Evolutionary conservation across 1,284 basidiomycete species (phyloP).

Genomic region (Leccinum subrobustum): DNA sequence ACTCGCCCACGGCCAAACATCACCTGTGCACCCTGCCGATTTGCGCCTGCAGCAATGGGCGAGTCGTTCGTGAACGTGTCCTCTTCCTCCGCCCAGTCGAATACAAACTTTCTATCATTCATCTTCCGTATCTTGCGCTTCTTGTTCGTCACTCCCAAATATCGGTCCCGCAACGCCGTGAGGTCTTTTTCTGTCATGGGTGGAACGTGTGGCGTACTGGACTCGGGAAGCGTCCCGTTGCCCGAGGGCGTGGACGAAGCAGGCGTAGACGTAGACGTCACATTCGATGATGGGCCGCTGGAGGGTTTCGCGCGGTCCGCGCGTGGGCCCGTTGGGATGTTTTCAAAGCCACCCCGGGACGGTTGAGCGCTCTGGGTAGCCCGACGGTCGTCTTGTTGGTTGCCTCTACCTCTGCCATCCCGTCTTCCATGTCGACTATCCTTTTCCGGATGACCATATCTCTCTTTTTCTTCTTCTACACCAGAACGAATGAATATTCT

Average conservation of each 20-base stretch:
- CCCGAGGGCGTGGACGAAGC: constrained; percentile 42
- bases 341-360: constrained; percentile 46
- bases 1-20: constrained; percentile 85
- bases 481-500: constrained; percentile 16
- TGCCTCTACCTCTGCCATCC: constrained; percentile 32
- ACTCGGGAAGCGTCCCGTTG: constrained; percentile 29
- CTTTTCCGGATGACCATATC: constrained; percentile 52
- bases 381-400: constrained; percentile 35
- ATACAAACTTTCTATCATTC: constrained; percentile 96
- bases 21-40: constrained; percentile 76
- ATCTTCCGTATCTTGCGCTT: constrained; percentile 92
- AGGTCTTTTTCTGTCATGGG: constrained; percentile 77
- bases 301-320: constrained; percentile 59
- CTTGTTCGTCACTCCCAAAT: constrained; percentile 90
- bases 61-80: constrained; percentile 80
- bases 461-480: constrained; percentile 60
- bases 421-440: constrained; percentile 39
- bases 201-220: constrained; percentile 55
- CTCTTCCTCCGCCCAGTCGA: constrained; percentile 96
- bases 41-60: constrained; percentile 58
- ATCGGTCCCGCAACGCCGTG: constrained; percentile 78
- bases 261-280: constrained; percentile 32
- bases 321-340: constrained; percentile 81
- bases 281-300: constrained; percentile 31
- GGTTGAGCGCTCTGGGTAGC: constrained; percentile 35